Evolutionary conservation across 1,284 basidiomycete species (phyloP), one percentile per base, ranked within the genome.

Genomic region (Coniferiporia sulphurascens): DNA sequence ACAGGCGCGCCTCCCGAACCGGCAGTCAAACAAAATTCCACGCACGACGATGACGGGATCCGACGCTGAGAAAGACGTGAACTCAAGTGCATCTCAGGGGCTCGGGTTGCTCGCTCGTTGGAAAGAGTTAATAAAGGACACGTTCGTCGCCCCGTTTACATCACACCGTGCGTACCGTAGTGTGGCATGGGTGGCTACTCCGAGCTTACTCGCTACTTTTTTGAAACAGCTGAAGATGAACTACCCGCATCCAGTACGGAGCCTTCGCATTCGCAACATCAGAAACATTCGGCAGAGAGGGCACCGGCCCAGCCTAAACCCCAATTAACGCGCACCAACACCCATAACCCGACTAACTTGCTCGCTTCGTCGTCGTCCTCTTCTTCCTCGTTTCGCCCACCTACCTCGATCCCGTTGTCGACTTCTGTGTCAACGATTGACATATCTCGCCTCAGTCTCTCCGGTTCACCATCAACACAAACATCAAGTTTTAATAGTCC

Each of bases 281-380:
- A 10, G 3, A 38, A 15, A 19, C 34, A 45, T 13, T 12, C 41
- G 43, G n/a, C 49, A 12, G 13, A 17, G 12, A 19, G 3, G 12
- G 21, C 54, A 34, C 38, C 55, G 35, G 44, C n/a, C 32, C 48
- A 19, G 41, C 43, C 21, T n/a, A 46, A 27, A 27, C 49, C 19
- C 35, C 56, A 46, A 13, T 35, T 44, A 15, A 52, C 22, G 44
- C 38, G 17, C 13, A 4, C 41, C 53, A 52, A 55, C 21, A 15
- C 15, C 38, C 51, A 50, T 19, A n/a, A 44, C 2, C 60, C 60
- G 13, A 58, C 60, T 12, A 62, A 62, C 46, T 19, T 58, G 12
- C 41, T 49, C 6, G 60, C 60, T 22, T 62, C 60, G 7, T 50
- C 60, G 8, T 61, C 60, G 2, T 44, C 49, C 4, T 58, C 55